Conservation (phyloP, 495 filamentous ascomycete species). For the Aspergillus hancockii region DNA sequence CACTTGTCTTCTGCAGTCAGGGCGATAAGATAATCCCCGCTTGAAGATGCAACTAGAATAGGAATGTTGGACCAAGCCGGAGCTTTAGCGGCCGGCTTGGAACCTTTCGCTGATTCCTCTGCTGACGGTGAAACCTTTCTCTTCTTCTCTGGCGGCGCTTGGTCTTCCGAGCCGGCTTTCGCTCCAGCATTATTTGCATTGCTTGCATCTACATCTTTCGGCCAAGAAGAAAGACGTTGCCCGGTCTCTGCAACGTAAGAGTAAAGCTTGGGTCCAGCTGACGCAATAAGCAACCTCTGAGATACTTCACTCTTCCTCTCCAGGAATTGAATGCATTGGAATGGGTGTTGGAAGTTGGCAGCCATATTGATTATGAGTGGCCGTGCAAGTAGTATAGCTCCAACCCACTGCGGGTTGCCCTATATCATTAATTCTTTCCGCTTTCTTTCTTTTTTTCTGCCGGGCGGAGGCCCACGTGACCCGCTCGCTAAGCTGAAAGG, state of each 20-base stretch:
- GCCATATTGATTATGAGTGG: constrained; percentile 20
- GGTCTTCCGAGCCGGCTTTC: constrained; percentile 27
- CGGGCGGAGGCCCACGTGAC: background rate
- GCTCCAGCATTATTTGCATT: constrained; percentile 19
- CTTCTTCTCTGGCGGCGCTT: constrained; percentile 53
- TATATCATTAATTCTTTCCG: background rate
- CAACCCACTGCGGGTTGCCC: background rate
- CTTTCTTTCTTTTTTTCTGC: constrained; percentile 2
- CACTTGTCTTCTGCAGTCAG: constrained; percentile 88
- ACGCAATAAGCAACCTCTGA: constrained; percentile 51
- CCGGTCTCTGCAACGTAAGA: constrained; percentile 47
- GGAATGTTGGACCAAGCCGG: constrained; percentile 52
- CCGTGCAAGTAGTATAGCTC: background rate
- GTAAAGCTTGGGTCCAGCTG: constrained; percentile 56
- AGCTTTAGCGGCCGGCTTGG: constrained; percentile 25
- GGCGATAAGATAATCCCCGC: constrained; percentile 68
- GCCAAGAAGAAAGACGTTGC: constrained; percentile 51
- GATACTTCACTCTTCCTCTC: constrained; percentile 26
- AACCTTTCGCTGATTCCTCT: constrained; percentile 22
- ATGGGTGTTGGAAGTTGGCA: constrained; percentile 48
- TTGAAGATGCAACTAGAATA: constrained; percentile 56
- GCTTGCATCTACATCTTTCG: constrained; percentile 35
- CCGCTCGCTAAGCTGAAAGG: constrained; percentile 25
- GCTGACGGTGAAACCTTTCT: constrained; percentile 43
- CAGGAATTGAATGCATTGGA: constrained; percentile 54